Evolutionary conservation across 306 rosid genomes (phyloP).

Genomic region (Cyamopsis tetragonoloba): DNA sequence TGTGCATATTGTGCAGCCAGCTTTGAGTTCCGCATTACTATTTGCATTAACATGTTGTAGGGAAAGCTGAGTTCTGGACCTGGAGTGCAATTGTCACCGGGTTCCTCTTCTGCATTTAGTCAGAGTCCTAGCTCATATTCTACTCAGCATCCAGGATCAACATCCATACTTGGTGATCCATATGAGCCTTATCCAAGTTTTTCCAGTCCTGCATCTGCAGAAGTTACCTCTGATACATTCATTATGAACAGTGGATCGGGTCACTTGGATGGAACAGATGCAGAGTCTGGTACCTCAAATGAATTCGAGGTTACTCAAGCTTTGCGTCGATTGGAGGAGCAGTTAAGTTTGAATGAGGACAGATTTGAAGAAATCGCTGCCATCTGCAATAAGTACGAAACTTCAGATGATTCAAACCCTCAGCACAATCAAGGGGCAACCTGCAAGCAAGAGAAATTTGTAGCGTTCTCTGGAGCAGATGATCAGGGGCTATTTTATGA

Average conservation of each 20-base stretch:
- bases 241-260: conserved; percentile 32
- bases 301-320: conserved; percentile 58
- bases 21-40: neutral
- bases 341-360: conserved; percentile 74
- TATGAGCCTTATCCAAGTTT: conserved; percentile 53
- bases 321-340: conserved; percentile 75
- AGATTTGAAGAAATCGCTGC: conserved; percentile 45
- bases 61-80: conserved; percentile 54
- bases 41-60: conserved; percentile 46
- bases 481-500: conserved; percentile 35
- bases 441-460: conserved; percentile 42
- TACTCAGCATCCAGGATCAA: conserved; percentile 49
- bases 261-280: conserved; percentile 40
- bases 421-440: conserved; percentile 33
- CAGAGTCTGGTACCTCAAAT: conserved; percentile 41
- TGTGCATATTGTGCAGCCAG: conserved; percentile 12
- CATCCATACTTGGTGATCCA: conserved; percentile 40
- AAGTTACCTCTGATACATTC: conserved; percentile 57
- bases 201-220: conserved; percentile 67
- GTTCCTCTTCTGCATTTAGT: conserved; percentile 44
- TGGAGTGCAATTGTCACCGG: conserved; percentile 49
- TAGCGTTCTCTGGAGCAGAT: conserved; percentile 38
- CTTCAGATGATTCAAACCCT: conserved; percentile 31
- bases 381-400: conserved; percentile 31
- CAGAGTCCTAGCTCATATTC: conserved; percentile 49